phyloP scores from a whole-genome alignment of 31 red algal genomes.

The Odonthalia washingtoniensis region DNA sequence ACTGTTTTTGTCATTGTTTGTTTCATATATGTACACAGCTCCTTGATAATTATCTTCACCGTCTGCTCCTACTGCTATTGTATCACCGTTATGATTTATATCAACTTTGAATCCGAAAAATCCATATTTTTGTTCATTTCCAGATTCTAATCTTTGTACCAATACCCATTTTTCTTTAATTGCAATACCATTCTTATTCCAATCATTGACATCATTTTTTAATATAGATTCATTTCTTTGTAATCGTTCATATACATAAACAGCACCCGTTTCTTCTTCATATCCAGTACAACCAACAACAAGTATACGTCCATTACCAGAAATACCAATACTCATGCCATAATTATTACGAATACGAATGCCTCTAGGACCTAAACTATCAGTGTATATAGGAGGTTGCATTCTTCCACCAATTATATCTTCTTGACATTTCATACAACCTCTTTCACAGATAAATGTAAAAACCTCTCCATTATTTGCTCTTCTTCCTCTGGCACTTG shows the following conservation, averaged over 20 bases:
- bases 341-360: constrained; percentile 91
- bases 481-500: constrained; percentile 59
- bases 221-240: background rate
- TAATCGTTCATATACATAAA: constrained; percentile 30
- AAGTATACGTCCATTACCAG: constrained; percentile 45
- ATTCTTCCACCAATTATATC: constrained; percentile 17
- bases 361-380: constrained; percentile 60
- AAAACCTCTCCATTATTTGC: constrained; percentile 77
- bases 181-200: background rate
- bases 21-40: constrained; percentile 72
- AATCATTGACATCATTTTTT: background rate
- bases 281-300: constrained; percentile 80
- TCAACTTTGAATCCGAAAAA: constrained; percentile 82
- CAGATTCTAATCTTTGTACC: constrained; percentile 59
- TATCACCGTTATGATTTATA: constrained; percentile 46
- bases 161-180: constrained; percentile 38
- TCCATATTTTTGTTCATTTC: constrained; percentile 63
- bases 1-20: background rate
- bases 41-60: constrained; percentile 81
- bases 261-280: constrained; percentile 49
- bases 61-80: constrained; percentile 74
- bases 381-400: constrained; percentile 67
- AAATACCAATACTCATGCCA: constrained; percentile 64
- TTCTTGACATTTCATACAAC: constrained; percentile 37
- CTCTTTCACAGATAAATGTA: constrained; percentile 42